phyloP scores from a whole-genome alignment of 2,329 filamentous ascomycete species.

The Ophiostoma piceae region DNA sequence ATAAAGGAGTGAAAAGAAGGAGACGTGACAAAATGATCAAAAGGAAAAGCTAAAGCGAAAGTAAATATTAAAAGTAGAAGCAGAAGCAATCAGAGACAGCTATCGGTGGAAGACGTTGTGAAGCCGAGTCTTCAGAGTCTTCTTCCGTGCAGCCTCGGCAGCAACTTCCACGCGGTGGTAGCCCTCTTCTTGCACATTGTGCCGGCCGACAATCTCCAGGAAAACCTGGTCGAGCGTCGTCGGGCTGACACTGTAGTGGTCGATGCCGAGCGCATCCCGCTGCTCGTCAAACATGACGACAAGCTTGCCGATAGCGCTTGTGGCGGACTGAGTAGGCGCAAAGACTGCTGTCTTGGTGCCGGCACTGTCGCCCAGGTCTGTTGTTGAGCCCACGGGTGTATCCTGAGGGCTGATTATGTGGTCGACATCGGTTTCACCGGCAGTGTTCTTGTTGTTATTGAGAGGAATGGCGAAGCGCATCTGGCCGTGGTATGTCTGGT shows the following conservation, averaged over 20 bases:
- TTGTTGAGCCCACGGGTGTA: not conserved
- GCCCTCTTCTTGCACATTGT: conserved; percentile 72
- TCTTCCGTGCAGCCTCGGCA: conserved; percentile 1
- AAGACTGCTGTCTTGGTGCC: not conserved
- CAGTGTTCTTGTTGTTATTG: not conserved
- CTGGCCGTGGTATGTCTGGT: conserved; percentile 77
- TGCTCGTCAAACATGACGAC: conserved; percentile 69
- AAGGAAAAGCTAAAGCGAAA: not conserved
- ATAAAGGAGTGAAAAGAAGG: not conserved
- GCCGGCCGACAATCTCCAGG: conserved; percentile 72
- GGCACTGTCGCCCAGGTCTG: not conserved
- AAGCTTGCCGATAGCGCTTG: conserved; percentile 59
- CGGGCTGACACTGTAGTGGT: conserved; percentile 81
- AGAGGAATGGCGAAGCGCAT: conserved; percentile 74
- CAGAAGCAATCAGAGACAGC: not conserved
- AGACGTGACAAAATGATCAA: not conserved
- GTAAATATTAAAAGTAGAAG: not conserved
- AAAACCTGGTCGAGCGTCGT: conserved; percentile 91
- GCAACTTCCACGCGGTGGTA: conserved; percentile 35
- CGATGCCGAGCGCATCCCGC: conserved; percentile 63
- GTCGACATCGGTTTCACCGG: conserved; percentile 27
- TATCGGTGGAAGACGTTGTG: not conserved
- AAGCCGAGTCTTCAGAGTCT: not conserved
- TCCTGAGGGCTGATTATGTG: not conserved
- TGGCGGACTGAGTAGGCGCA: conserved; percentile 25